phyloP scores from a whole-genome alignment of 2,329 filamentous ascomycete species.

The Fusarium sp. region DNA sequence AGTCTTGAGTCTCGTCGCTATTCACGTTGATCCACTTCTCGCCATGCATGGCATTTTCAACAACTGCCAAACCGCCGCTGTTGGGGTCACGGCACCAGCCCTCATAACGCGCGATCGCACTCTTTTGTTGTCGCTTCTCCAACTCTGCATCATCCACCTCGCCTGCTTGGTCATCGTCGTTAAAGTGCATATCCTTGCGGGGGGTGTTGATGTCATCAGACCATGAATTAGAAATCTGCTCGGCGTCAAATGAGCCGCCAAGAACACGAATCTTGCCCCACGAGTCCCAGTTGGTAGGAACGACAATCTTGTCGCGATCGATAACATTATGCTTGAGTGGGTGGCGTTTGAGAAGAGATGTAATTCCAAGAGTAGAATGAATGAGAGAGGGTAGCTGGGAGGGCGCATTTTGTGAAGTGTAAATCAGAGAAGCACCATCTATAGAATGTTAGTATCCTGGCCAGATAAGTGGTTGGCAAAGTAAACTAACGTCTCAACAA shows the following conservation, averaged over 20 bases:
- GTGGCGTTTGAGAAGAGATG: conserved; percentile 82
- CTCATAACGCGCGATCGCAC: conserved; percentile 80
- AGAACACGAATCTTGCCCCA: conserved; percentile 97
- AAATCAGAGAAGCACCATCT: conserved; percentile 89
- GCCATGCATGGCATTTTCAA: conserved; percentile 55
- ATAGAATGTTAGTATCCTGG: conserved; percentile 39
- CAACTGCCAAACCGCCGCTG: conserved; percentile 63
- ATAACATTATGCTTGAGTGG: conserved; percentile 91
- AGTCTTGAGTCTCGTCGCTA: conserved; percentile 76
- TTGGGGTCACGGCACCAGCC: conserved; percentile 82
- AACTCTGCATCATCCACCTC: conserved; percentile 41
- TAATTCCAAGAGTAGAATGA: conserved; percentile 87
- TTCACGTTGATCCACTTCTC: conserved; percentile 52
- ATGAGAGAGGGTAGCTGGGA: conserved; percentile 83
- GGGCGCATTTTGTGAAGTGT: conserved; percentile 80
- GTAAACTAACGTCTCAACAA: conserved; percentile 77
- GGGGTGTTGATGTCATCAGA: conserved; percentile 80
- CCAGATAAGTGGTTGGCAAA: background rate
- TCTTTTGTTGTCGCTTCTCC: conserved; percentile 56
- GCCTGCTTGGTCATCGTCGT: conserved; percentile 42
- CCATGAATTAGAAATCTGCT: conserved; percentile 87
- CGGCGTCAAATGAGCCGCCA: conserved; percentile 91
- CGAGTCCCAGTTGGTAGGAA: conserved; percentile 97
- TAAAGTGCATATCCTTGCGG: conserved; percentile 43
- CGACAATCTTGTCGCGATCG: conserved; percentile 91